Evolutionary conservation across 805 yeast species (phyloP), one percentile per base, ranked within the genome.

Genomic region (Ogataea zsoltii): DNA sequence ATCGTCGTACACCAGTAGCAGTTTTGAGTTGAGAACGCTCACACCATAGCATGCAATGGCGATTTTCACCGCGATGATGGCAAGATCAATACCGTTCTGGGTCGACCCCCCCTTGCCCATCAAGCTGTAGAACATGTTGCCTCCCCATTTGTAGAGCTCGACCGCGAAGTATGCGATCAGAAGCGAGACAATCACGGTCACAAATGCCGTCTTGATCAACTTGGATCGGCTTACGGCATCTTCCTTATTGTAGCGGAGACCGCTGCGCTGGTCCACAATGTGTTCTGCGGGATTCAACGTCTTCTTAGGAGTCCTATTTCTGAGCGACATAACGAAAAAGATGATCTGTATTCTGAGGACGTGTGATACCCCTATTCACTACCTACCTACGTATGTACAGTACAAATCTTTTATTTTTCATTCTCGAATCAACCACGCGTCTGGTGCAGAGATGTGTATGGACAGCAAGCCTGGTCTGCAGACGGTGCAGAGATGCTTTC

Each of bases 1-100:
- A 45, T 62, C 69, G 17, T 51, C 42, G 19, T 50, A 41, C 5
- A 44, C 41, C n/a, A 61, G 46, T 12, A 64, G 48, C 9, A 64
- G 41, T 25, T 41, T 43, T 2, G 38, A 30, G 42, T 64, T 61
- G 34, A 63, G 45, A 21, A 40, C 54, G 26, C 46, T 50, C 18
- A 58, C 46, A 7, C 51, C 29, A 28, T 53, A 57, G 38, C 44
- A 45, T 21, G 52, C 49, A 2, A 52, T 7, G 14, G 46, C 29
- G 23, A 49, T 32, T 44, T 62, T 57, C 4, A 58, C 33, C 2
- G 50, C 7, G 2, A 61, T 25, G 19, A 47, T 48, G 4, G 50
- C 29, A 1, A 50, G 23, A 33, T 56, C 63, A n/a, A 50, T 7
- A 7, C 32, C 14, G 19, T 40, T 45, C 31, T 48, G 25, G 5